These are phyloP conservation scores for Kandelia obovata DNA, from an alignment of 345 rosid genomes.

Conservation along the genomic window DNA sequence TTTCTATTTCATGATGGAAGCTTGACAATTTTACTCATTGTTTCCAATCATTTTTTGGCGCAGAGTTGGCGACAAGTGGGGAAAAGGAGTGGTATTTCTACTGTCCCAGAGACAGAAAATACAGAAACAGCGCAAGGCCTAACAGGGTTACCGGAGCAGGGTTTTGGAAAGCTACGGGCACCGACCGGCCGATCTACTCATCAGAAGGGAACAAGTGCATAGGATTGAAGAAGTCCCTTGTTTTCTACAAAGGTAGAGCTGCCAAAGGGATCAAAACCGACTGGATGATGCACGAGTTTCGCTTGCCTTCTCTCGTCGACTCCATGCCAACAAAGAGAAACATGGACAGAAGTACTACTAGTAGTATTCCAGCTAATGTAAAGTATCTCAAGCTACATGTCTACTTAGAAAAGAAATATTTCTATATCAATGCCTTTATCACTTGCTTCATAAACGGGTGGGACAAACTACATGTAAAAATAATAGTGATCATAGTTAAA, in stretches of 20 bases:
- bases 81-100: constrained; percentile 90
- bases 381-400: not conserved
- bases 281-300: constrained; percentile 99
- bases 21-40: not conserved
- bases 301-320: constrained; percentile 66
- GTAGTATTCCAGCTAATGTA: constrained; percentile 56
- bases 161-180: constrained; percentile 95
- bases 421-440: too few relatives aligned
- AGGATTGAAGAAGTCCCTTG: constrained; percentile 88
- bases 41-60: not conserved
- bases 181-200: constrained; percentile 84
- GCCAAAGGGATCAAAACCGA: constrained; percentile 89
- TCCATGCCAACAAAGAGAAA: constrained; percentile 39
- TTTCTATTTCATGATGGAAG: not conserved
- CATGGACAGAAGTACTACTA: constrained; percentile 31
- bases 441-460: too few relatives aligned
- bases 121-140: constrained; percentile 82
- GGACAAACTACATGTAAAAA: too few relatives aligned
- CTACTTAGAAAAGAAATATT: not conserved
- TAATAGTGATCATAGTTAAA: too few relatives aligned
- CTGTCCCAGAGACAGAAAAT: constrained; percentile 88
- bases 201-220: constrained; percentile 72
- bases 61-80: constrained; percentile 67
- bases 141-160: constrained; percentile 86
- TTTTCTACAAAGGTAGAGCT: constrained; percentile 86